These are phyloP conservation scores for Cutaneotrichosporon sp. DNA, from an alignment of 1,284 basidiomycete genomes.

Conservation along the genomic window DNA sequence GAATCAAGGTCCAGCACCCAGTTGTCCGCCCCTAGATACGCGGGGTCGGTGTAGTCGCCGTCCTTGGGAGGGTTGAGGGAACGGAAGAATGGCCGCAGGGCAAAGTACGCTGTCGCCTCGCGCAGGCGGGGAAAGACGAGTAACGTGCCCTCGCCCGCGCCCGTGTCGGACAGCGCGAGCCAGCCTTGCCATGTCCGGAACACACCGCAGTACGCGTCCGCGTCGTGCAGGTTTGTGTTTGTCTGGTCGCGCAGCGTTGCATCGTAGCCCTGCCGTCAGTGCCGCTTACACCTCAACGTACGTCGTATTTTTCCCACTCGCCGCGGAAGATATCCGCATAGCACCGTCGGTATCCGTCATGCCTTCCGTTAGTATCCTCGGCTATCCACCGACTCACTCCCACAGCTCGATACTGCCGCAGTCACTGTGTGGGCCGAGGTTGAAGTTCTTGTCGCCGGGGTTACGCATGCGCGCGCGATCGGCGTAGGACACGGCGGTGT, in stretches of 20 bases:
- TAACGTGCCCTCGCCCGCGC: constrained; percentile 65
- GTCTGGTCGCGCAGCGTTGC: constrained; percentile 22
- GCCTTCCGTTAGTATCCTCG: background rate
- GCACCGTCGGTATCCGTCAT: constrained; percentile 56
- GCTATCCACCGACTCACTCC: constrained; percentile 52
- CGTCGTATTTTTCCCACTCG: constrained; percentile 52
- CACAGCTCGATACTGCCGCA: constrained; percentile 69
- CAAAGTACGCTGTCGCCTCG: constrained; percentile 67
- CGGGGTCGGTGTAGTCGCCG: constrained; percentile 10
- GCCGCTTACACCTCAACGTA: constrained; percentile 29
- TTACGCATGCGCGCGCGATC: constrained; percentile 68
- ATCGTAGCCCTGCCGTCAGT: background rate
- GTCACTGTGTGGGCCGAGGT: constrained; percentile 67
- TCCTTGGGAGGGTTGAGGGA: constrained; percentile 11
- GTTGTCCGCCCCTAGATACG: constrained; percentile 54
- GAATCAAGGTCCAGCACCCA: constrained; percentile 61
- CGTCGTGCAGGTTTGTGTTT: constrained; percentile 40
- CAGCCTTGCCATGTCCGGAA: constrained; percentile 67
- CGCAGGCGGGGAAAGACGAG: constrained; percentile 67
- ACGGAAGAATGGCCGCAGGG: constrained; percentile 70
- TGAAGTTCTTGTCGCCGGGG: constrained; percentile 65
- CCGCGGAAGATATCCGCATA: constrained; percentile 59
- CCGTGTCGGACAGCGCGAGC: constrained; percentile 58
- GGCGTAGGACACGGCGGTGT: constrained; percentile 63
- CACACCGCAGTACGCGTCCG: constrained; percentile 55